phyloP scores from a whole-genome alignment of 352 stramenopile genomes.

The Phytophthora capsici region DNA sequence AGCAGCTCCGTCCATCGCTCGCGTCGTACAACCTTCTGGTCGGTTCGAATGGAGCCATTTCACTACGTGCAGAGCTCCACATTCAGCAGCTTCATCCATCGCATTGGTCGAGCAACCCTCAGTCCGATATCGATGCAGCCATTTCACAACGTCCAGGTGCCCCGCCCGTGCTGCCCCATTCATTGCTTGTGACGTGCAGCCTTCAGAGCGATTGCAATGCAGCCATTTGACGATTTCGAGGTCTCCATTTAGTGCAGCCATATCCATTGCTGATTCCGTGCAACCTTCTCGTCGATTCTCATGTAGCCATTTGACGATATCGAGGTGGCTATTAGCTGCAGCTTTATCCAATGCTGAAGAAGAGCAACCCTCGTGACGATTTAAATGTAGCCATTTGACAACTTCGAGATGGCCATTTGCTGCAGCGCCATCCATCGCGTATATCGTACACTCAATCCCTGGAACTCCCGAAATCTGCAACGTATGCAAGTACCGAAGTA shows the following conservation, averaged over 20 bases:
- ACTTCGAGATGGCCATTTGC: conserved; percentile 8
- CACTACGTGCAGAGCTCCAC: background rate
- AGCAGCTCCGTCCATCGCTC: background rate
- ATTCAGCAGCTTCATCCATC: conserved; percentile 1
- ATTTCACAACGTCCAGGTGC: conserved; percentile 4
- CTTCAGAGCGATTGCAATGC: background rate
- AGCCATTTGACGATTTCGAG: conserved; percentile 7
- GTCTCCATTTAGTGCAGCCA: background rate
- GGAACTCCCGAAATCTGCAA: too few species aligned
- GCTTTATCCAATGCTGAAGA: background rate
- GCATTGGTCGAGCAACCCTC: background rate
- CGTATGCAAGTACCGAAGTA: too few species aligned
- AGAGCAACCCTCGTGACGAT: background rate
- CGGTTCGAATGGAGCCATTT: conserved; percentile 7
- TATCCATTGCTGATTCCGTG: background rate
- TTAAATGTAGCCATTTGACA: conserved; percentile 7
- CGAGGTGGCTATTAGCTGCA: background rate
- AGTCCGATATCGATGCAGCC: conserved; percentile 1
- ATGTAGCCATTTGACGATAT: conserved; percentile 6
- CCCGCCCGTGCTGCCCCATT: background rate
- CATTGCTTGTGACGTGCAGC: background rate
- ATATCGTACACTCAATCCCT: too few species aligned
- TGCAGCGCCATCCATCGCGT: conserved; percentile 24
- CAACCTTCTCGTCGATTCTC: background rate
- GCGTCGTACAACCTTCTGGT: background rate